Base-by-base conservation (phyloP, 805 yeast genomes). In the Candida gorgasii region DNA sequence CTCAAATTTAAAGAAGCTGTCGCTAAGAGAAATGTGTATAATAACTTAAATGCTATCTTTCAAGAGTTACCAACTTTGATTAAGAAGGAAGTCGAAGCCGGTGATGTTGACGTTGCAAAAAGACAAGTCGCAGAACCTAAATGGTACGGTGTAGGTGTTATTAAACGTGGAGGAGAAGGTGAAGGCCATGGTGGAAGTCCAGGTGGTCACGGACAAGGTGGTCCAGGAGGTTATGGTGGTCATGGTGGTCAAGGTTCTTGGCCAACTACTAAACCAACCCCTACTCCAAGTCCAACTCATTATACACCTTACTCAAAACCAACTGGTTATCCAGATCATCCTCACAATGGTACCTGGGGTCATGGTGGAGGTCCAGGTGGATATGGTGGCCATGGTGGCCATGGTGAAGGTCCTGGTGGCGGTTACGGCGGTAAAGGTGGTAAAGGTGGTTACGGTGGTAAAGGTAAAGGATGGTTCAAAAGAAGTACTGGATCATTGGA, bases 21-120 rank as follows among this genome's bases (percentile, higher is more conserved):
- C 12, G 37, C 42, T 13, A 39, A 39, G 17, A 39, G 42, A 39
- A 31, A 39, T 24, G 24, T 39, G n/a, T 39, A 39, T 14, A 18
- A 39, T 14, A 16, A 33, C 16, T 39, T 39, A 19, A 24, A 39
- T 14, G 6, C 24, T 8, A 19, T 39, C 12, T 32, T 39, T n/a
- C 22, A 22, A 16, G 42, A 39, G 19, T 31, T 39, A 16, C 42
- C 42, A 17, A 14, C 8, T 12, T 26, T 39, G 9, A 18, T 39
- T 15, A 39, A 33, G 26, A 32, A 26, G 13, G 37, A 39, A 24
- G 12, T 38, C 17, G 41, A 23, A 26, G 26, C 24, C 13, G 18
- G 23, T 18, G 40, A 36, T 22, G 15, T 15, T 20, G 28, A 14
- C 5, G 2, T 35, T 4, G 39, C 23, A 24, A 24, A 24, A n/a